Base-by-base conservation (phyloP, 371 early-diverging fungal species). In the Haplosporangium sp. region DNA sequence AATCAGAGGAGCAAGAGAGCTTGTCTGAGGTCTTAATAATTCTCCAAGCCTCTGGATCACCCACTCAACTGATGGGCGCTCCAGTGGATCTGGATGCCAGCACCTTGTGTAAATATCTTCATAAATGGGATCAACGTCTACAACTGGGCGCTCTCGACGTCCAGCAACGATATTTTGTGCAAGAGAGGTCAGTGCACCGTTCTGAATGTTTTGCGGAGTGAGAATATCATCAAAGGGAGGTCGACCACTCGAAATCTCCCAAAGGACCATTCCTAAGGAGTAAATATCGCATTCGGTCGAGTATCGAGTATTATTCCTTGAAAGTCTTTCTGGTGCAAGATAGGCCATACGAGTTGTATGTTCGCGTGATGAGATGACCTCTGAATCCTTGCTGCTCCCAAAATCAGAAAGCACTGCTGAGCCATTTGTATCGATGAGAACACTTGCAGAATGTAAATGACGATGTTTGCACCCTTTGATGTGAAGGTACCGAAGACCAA, bases 181-280 rank as follows among this genome's bases (percentile, higher is more conserved):
- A 44, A 81, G 45, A 3, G 64, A 61, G 37, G 67, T 47, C 40
- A 68, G 9, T 8, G 71, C 63, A 7, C 75, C 75, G 48, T 50
- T 71, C 55, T 74, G 75, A 19, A 65, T 64, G 45, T 67, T 71
- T 17, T 67, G 39, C 4, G 65, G 63, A 1, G 69, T 73, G 56
- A 72, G 61, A 37, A 81, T 45, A 2, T 74, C 74, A 9, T 74
- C 68, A 19, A 65, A 81, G 0, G 81, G 81, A 5, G 81, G 74
- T 9, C 72, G 67, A 34, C 81, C 81, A 35, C 75, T 74, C 48
- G 81, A 81, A n/a, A 81, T 74, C 42, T 81, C 81, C 81, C 81
- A 81, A 4, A 81, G 47, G 38, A 81, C 72, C 34, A 81, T 42
- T 4, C 81, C 81, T 4, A 81, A 67, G 1, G 81, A 81, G 35